A percentile compares a stretch with the other conserved stretches of the same genome.
phyloP scores from a whole-genome alignment of 768 basidiomycete species.

The Candolleomyces efflorescens region DNA sequence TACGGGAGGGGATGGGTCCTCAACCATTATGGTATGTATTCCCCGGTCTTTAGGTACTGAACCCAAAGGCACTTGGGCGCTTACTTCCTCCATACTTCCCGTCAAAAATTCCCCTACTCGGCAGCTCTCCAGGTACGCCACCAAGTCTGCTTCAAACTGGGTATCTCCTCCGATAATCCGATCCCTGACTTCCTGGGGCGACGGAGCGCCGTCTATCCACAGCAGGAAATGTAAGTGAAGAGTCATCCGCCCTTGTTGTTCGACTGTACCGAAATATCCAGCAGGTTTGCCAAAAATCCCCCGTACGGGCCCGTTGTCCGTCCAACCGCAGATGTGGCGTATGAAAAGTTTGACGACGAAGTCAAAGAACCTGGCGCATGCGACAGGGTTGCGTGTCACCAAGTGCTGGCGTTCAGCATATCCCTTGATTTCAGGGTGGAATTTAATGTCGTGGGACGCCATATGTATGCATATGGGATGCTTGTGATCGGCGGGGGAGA shows the following conservation, averaged over 20 bases:
- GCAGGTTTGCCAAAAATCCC: conserved; percentile 14
- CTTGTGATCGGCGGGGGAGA: conserved; percentile 24
- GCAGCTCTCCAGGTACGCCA: not conserved
- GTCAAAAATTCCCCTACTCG: not conserved
- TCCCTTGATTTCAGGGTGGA: conserved; percentile 13
- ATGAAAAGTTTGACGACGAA: not conserved
- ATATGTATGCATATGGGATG: conserved; percentile 31
- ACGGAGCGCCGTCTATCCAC: conserved; percentile 28
- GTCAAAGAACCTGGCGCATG: not conserved
- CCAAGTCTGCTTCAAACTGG: not conserved
- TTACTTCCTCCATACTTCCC: conserved; percentile 8
- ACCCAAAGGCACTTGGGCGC: too few relatives aligned
- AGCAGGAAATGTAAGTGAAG: conserved; percentile 31
- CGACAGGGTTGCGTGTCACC: not conserved
- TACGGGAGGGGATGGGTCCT: not conserved
- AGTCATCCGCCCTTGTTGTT: conserved; percentile 28
- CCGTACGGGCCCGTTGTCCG: conserved; percentile 4
- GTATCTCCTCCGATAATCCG: not conserved
- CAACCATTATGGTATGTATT: not conserved
- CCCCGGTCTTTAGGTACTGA: not conserved
- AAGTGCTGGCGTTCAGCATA: too few relatives aligned
- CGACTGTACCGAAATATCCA: conserved; percentile 28
- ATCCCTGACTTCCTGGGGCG: not conserved
- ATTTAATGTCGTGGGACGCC: conserved; percentile 18
- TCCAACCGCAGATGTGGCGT: not conserved